Evolutionary conservation across 768 basidiomycete species (phyloP), one percentile per base, ranked within the genome.

Genomic region (Saitozyma sp.): DNA sequence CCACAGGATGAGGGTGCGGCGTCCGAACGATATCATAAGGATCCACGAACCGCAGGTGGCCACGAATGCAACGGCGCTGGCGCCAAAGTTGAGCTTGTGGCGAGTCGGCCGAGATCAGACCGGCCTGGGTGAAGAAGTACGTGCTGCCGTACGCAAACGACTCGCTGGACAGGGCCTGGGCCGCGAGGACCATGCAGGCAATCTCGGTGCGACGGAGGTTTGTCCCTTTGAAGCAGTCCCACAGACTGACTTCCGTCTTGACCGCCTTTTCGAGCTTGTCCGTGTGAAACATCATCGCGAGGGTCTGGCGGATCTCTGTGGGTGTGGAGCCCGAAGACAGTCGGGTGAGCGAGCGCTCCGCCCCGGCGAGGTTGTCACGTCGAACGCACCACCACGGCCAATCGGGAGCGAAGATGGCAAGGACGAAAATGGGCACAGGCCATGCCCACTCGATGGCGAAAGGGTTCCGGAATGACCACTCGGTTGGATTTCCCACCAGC

Each of bases 311-410:
- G 8, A 37, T 19, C 16, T 58, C 57, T 8, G n/a, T 41, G 5
- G 42, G 41, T 13, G 45, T 20, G 4, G 43, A 48, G 14, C 45
- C 45, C 3, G 17, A 20, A 4, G 43, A 50, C 1, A 58, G 20
- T 7, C 57, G 43, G 6, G 11, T 20, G 43, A 58, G 17, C 3
- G 45, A 48, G 7, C 39, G 9, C 45, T 58, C 45, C 19, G 65
- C 68, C 9, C 64, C 65, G 16, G 45, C 61, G 53, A 64, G 53
- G 29, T 67, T 63, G 10, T 72, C 76, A 39, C 72, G 50, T 10
- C 75, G 71, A 37, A 79, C 78, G 50, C 68, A 67, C 73, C 72
- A 79, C 72, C 71, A 78, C 8, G 77, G 78, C 1, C 65, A 70
- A 11, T 63, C 56, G 4, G 68, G 68, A 10, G 55, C 55, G 43